A percentile compares a stretch with the other conserved stretches of the same genome.
Evolutionary conservation across 179 eudicot species (phyloP).

Genomic region (Patellifolia procumbens): DNA sequence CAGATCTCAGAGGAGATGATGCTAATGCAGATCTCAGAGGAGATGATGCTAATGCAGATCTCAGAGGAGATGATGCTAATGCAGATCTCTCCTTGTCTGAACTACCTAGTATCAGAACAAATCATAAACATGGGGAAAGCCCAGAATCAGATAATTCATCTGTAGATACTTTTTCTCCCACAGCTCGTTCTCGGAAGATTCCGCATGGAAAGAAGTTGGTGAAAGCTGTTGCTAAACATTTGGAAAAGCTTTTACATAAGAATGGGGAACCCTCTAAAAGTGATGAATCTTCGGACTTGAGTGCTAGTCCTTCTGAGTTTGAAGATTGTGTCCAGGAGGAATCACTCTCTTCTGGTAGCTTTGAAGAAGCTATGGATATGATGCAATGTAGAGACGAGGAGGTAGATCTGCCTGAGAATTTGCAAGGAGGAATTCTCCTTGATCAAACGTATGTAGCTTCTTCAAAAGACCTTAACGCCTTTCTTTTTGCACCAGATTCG

Average conservation of each 20-base stretch:
- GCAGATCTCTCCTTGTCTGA: constrained; percentile 29
- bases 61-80: constrained; percentile 43
- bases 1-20: no score
- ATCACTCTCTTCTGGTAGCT: constrained; percentile 38
- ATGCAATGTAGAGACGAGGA: constrained; percentile 51
- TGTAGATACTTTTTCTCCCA: constrained; percentile 26
- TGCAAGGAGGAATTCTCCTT: constrained; percentile 78
- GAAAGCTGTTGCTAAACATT: constrained; percentile 60
- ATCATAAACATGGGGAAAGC: constrained; percentile 38
- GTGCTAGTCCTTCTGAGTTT: constrained; percentile 54
- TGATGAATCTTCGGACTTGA: constrained; percentile 59
- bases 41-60: constrained; percentile 31
- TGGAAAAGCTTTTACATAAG: constrained; percentile 70
- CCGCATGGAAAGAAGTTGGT: constrained; percentile 58
- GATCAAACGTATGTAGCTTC: constrained; percentile 54
- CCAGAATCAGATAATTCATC: constrained; percentile 30
- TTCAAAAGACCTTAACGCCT: constrained; percentile 63
- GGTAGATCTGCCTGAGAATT: constrained; percentile 57
- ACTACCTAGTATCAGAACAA: constrained; percentile 26
- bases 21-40: constrained; percentile 32
- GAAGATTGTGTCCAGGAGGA: constrained; percentile 55
- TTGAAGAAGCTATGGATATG: constrained; percentile 63
- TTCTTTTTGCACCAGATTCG: constrained; percentile 69
- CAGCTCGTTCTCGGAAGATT: constrained; percentile 39
- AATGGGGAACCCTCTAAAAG: constrained; percentile 47